Evolutionary conservation across 2,329 filamentous ascomycete genomes (phyloP).

Genomic region (Sporothrix variecibatus): DNA sequence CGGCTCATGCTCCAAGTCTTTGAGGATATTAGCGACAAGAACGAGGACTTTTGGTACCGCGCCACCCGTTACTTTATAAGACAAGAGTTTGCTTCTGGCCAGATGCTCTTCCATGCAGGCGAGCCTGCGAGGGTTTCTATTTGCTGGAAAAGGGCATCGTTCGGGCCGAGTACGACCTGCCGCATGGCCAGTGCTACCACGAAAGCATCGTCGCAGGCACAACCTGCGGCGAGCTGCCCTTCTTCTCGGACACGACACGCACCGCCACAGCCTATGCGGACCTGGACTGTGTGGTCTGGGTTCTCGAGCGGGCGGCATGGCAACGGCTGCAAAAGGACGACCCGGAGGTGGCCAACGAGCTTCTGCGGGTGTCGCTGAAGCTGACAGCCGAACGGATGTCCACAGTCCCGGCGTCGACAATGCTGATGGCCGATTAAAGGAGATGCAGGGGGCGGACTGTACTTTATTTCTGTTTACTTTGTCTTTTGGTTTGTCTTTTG

Average conservation of each 20-base stretch:
- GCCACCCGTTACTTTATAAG: slow-evolving; percentile 73
- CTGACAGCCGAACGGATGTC: slow-evolving; percentile 89
- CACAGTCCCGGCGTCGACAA: slow-evolving; percentile 32
- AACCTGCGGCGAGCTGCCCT: slow-evolving; percentile 92
- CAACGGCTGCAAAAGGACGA: slow-evolving; percentile 69
- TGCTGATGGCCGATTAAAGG: slow-evolving; percentile 31
- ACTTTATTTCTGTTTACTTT: neutral
- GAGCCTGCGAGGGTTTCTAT: slow-evolving; percentile 84
- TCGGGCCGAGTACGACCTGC: slow-evolving; percentile 84
- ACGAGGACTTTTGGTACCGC: slow-evolving; percentile 94
- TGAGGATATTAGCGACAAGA: slow-evolving; percentile 78
- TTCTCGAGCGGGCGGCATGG: slow-evolving; percentile 74
- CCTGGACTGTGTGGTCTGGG: slow-evolving; percentile 78
- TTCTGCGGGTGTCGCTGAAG: slow-evolving; percentile 86
- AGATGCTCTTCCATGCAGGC: slow-evolving; percentile 75
- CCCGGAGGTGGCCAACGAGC: slow-evolving; percentile 76
- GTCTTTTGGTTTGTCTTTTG: too few species aligned
- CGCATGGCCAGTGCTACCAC: slow-evolving; percentile 77
- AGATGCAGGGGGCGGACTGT: neutral
- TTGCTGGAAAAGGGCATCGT: slow-evolving; percentile 87
- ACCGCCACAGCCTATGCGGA: slow-evolving; percentile 87
- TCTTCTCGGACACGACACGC: slow-evolving; percentile 86
- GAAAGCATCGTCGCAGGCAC: slow-evolving; percentile 94
- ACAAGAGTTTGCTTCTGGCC: slow-evolving; percentile 67
- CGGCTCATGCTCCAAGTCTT: slow-evolving; percentile 95